phyloP scores from a whole-genome alignment of 495 filamentous ascomycete species.

The Tuber umbilicatum region DNA sequence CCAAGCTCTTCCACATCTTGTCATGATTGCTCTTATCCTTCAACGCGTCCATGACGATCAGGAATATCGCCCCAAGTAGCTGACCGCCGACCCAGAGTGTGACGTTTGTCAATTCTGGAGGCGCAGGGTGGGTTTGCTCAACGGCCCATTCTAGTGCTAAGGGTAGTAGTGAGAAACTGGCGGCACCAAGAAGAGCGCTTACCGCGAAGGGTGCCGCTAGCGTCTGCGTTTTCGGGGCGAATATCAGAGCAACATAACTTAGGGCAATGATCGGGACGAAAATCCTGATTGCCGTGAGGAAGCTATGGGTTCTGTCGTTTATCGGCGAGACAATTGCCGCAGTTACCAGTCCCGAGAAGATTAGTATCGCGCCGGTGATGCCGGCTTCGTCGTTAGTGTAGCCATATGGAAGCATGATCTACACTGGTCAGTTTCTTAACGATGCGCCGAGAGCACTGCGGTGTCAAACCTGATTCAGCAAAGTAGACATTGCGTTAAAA shows the following conservation, averaged over 20 bases:
- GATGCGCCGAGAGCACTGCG: not conserved
- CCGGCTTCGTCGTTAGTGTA: constrained; percentile 77
- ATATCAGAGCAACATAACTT: constrained; percentile 71
- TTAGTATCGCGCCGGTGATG: constrained; percentile 83
- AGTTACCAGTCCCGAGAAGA: constrained; percentile 73
- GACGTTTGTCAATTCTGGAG: constrained; percentile 77
- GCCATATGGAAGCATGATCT: constrained; percentile 71
- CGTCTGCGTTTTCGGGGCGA: constrained; percentile 63
- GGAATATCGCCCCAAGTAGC: constrained; percentile 71
- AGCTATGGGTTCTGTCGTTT: constrained; percentile 75
- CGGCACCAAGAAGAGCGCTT: constrained; percentile 65
- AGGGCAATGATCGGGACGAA: constrained; percentile 68
- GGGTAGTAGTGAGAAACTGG: constrained; percentile 73
- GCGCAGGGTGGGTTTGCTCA: constrained; percentile 77
- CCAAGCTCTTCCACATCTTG: constrained; percentile 49
- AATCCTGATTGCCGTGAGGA: constrained; percentile 65
- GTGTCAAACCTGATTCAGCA: constrained; percentile 63
- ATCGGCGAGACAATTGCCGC: constrained; percentile 72
- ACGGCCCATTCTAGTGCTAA: constrained; percentile 79
- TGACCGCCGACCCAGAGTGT: constrained; percentile 80
- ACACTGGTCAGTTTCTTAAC: not conserved
- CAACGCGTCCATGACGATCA: constrained; percentile 72
- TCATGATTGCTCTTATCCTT: constrained; percentile 50
- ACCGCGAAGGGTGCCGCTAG: constrained; percentile 68
- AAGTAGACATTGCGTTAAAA: constrained; percentile 85